Conservation (phyloP, 2,329 filamentous ascomycete species). For the Ophiostoma himal-ulmi region DNA sequence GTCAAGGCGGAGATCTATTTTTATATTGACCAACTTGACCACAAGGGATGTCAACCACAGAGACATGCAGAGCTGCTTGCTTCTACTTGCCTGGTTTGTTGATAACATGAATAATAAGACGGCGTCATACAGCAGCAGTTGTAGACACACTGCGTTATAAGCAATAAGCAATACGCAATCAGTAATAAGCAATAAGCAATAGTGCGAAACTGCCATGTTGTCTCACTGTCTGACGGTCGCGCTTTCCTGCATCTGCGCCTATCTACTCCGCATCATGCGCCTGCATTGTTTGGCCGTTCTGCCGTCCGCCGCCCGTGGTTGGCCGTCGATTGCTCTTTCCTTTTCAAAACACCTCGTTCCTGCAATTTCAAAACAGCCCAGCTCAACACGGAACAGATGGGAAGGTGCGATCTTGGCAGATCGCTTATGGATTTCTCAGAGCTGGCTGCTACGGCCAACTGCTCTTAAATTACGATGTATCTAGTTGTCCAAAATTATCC, state of each 20-base stretch:
- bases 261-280: background rate
- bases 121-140: background rate
- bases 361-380: constrained; percentile 17
- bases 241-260: background rate
- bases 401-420: constrained; percentile 20
- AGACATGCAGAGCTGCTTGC: too few relatives aligned
- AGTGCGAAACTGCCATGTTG: background rate
- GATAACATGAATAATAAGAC: background rate
- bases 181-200: background rate
- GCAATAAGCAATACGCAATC: background rate
- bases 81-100: background rate
- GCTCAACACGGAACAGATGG: background rate
- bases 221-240: background rate
- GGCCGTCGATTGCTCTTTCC: constrained; percentile 8
- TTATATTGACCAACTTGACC: background rate
- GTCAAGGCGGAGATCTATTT: background rate
- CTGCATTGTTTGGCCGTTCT: background rate
- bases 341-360: constrained; percentile 3
- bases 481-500: constrained; percentile 6
- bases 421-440: background rate
- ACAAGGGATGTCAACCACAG: background rate
- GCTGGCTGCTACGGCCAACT: background rate
- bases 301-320: constrained; percentile 6
- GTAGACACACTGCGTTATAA: background rate
- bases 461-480: background rate